Percentiles rank a stretch among this genome's conserved stretches.
Evolutionary conservation across 2,329 filamentous ascomycete species (phyloP).

Genomic region (Magnaporthiopsis incrustans): DNA sequence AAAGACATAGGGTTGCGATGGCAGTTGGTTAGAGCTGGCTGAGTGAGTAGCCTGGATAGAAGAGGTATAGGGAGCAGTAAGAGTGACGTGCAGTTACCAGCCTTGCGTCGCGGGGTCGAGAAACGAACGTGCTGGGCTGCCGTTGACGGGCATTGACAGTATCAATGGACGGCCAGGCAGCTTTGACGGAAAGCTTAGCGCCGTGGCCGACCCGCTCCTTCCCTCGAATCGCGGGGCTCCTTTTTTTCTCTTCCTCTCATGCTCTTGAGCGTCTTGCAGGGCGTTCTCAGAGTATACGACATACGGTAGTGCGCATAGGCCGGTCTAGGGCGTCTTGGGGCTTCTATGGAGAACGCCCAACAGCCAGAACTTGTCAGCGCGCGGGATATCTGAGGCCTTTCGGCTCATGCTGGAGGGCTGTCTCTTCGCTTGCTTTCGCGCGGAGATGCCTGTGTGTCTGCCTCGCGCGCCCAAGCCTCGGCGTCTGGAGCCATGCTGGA

Average conservation of each 20-base stretch:
- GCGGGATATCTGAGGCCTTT: background rate
- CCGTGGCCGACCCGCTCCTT: too few relatives aligned
- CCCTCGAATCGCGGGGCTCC: too few relatives aligned
- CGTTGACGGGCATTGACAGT: too few relatives aligned
- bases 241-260: too few relatives aligned
- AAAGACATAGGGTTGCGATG: background rate
- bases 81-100: background rate
- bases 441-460: background rate
- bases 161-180: too few relatives aligned
- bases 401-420: too few relatives aligned
- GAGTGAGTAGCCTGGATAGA: background rate
- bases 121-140: background rate
- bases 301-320: too few relatives aligned
- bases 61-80: too few relatives aligned
- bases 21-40: too few relatives aligned
- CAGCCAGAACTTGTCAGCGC: background rate
- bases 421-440: background rate
- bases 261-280: background rate
- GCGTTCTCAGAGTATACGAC: background rate
- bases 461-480: background rate
- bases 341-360: too few relatives aligned
- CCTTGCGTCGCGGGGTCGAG: too few relatives aligned
- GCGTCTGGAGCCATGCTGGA: background rate
- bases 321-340: background rate
- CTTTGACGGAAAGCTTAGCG: background rate